Conservation (phyloP, 805 yeast genomes). For the Metschnikowia proteae region DNA sequence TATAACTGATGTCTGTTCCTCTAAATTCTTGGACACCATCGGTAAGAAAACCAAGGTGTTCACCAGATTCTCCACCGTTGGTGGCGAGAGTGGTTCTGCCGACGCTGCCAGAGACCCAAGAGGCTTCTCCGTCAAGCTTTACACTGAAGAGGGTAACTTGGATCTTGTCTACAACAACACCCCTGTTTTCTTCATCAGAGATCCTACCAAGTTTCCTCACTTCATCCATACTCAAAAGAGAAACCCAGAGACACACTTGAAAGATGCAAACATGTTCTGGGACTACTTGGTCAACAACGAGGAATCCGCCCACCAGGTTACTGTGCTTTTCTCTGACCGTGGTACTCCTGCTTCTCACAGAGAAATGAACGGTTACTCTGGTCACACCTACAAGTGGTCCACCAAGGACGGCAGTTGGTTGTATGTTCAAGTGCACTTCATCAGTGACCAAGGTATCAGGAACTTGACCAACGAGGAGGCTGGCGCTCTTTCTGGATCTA, state of each 20-base stretch:
- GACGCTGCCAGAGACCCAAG: slow-evolving; percentile 87
- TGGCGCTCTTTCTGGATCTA: slow-evolving; percentile 60
- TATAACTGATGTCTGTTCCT: slow-evolving; percentile 25
- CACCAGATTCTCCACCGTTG: slow-evolving; percentile 82
- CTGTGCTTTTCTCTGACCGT: slow-evolving; percentile 71
- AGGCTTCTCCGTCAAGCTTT: slow-evolving; percentile 76
- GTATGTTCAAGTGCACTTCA: slow-evolving; percentile 75
- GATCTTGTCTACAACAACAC: slow-evolving; percentile 86
- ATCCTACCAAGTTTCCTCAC: slow-evolving; percentile 81
- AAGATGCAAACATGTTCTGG: slow-evolving; percentile 83
- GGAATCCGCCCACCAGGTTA: slow-evolving; percentile 72
- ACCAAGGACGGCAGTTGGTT: slow-evolving; percentile 71
- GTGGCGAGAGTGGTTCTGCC: slow-evolving; percentile 79
- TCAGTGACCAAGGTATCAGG: slow-evolving; percentile 58
- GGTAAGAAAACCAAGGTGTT: slow-evolving; percentile 39
- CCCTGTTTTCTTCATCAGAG: slow-evolving; percentile 81
- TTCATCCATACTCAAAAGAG: slow-evolving; percentile 89
- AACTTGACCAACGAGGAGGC: slow-evolving; percentile 64
- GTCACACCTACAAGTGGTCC: slow-evolving; percentile 80
- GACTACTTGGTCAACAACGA: slow-evolving; percentile 71
- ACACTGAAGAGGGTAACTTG: slow-evolving; percentile 80
- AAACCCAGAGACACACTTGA: slow-evolving; percentile 72
- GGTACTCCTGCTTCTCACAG: slow-evolving; percentile 77
- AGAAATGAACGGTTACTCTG: slow-evolving; percentile 82
- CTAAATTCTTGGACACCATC: slow-evolving; percentile 26